Percentiles rank a stretch among this genome's conserved stretches.
These are phyloP conservation scores for Phytophthora quininea DNA, from an alignment of 352 stramenopile species.

Conservation along the genomic window DNA sequence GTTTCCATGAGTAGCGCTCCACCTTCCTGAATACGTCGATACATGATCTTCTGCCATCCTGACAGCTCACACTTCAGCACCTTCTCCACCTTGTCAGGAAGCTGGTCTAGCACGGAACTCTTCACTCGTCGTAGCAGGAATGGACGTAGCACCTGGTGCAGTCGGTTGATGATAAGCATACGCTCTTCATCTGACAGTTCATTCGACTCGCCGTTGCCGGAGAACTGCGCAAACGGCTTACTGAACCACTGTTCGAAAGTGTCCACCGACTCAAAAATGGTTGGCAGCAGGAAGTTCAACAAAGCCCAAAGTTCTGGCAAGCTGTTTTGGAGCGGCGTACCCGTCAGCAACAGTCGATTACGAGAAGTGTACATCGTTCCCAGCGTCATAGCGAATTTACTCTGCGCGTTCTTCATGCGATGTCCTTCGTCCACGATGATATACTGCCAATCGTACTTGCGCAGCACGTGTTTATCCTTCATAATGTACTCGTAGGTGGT, in stretches of 20 bases:
- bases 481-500: conserved; percentile 96
- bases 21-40: conserved; percentile 87
- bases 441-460: conserved; percentile 92
- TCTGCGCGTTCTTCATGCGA: conserved; percentile 92
- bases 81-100: conserved; percentile 88
- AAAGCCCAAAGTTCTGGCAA: conserved; percentile 93
- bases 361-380: conserved; percentile 83
- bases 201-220: conserved; percentile 76
- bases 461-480: conserved; percentile 91
- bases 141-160: conserved; percentile 86
- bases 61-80: conserved; percentile 89
- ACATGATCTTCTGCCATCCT: conserved; percentile 90
- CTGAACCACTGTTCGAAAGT: conserved; percentile 93
- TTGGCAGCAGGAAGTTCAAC: conserved; percentile 92
- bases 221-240: conserved; percentile 87
- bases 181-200: conserved; percentile 87
- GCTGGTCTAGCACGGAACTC: conserved; percentile 83
- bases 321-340: conserved; percentile 98
- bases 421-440: conserved; percentile 96
- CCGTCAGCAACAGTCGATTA: conserved; percentile 96
- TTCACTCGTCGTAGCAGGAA: conserved; percentile 89
- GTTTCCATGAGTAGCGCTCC: conserved; percentile 83
- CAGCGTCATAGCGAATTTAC: conserved; percentile 90
- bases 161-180: conserved; percentile 89
- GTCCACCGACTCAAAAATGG: conserved; percentile 91